Evolutionary conservation across 345 rosid species (phyloP), one percentile per base, ranked within the genome.

Genomic region (Lenwebbia sp.): DNA sequence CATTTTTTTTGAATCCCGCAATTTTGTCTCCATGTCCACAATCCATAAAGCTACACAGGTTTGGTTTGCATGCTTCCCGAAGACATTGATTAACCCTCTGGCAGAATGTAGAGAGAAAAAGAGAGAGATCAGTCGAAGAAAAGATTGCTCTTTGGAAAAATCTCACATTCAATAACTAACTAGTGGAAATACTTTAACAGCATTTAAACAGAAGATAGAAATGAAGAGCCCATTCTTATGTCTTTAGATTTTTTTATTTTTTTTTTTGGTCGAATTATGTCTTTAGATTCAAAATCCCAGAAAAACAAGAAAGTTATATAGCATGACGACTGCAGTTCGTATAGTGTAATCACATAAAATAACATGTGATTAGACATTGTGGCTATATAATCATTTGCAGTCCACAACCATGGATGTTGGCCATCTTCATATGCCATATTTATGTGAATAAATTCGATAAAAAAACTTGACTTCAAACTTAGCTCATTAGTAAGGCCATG

Each of bases 51-150:
- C 33, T 51, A 84, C 98, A 97, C 5, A 2, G 7, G 15, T 0
- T 15, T 6, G 58, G 2, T 54, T 13, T 81, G 85, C 99, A 97
- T 58, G 94, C 99, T 65, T 92, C 86, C 84, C 91, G 92, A 85
- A 97, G 94, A 89, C 99, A 97, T 84, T 93, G 94, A 88, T 95
- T 94, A 70, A 96, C 96, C 93, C 98, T 95, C 98, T 97, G 95
- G 55, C 60, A n/a, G 75, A n/a, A 86, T 26, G 8, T 65, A 74
- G 57, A 74, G 10, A 15, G 10, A 28, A 33, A 50, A 50, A 50
- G 14, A 50, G 14, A 14, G 82, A 53, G 51, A 33, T 37, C 41
- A 86, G 75, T 23, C 49, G 49, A 41, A 84, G 50, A 56, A 84
- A 58, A 28, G 30, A 58, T 58, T 58, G 65, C 33, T 58, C 30